These are phyloP conservation scores for Fraxinus americana DNA, from an alignment of 257 asterid species.

Conservation along the genomic window DNA sequence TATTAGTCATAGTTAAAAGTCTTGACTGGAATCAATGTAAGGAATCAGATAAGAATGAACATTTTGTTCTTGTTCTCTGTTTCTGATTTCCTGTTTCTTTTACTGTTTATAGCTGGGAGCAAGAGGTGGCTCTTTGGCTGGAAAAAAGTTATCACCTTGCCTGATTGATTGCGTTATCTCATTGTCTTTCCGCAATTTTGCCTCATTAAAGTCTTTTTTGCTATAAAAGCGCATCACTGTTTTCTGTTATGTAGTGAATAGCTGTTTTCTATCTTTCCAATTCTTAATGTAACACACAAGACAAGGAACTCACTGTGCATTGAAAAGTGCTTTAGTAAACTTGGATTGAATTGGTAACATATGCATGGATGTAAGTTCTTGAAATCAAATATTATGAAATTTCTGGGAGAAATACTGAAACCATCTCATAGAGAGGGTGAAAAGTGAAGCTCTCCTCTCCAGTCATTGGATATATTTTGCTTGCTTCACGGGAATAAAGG, in stretches of 20 bases:
- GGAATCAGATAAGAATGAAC: not conserved
- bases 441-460: not conserved
- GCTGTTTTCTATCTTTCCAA: not conserved
- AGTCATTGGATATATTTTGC: not conserved
- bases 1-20: constrained; percentile 1
- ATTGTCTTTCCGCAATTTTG: not conserved
- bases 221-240: not conserved
- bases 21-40: not conserved
- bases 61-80: not conserved
- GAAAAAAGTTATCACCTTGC: not conserved
- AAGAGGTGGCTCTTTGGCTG: not conserved
- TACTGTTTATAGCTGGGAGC: not conserved
- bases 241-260: not conserved
- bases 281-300: not conserved
- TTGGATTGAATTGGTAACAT: not conserved
- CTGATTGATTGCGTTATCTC: not conserved
- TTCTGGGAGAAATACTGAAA: not conserved
- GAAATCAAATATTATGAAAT: not conserved
- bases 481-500: not conserved
- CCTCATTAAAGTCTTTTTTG: not conserved
- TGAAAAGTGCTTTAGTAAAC: not conserved
- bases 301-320: not conserved
- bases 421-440: not conserved
- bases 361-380: not conserved
- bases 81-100: not conserved